Evolutionary conservation across 257 asterid genomes (phyloP).

Genomic region (Verbascum thapsus): DNA sequence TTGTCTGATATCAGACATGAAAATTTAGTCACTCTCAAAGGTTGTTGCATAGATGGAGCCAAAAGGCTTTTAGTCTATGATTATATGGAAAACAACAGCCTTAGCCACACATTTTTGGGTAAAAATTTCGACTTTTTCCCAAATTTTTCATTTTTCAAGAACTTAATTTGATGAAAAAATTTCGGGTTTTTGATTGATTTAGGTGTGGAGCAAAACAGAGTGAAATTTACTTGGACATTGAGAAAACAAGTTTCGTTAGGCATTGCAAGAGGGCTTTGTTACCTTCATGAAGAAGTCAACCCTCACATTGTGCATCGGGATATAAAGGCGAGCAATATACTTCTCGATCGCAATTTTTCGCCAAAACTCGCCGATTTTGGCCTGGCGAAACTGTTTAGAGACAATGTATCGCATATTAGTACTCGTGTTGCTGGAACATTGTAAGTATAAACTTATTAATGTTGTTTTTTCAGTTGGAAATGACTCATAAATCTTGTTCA

Average conservation of each 20-base stretch:
- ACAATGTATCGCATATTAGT: slow-evolving; percentile 60
- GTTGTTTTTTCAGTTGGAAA: not conserved
- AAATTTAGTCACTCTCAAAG: slow-evolving; percentile 63
- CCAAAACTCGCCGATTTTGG: slow-evolving; percentile 87
- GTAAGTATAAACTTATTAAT: slow-evolving; percentile 42
- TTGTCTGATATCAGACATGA: slow-evolving; percentile 63
- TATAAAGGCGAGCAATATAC: slow-evolving; percentile 74
- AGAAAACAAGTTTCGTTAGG: slow-evolving; percentile 58
- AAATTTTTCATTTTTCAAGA: no score
- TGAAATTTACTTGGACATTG: slow-evolving; percentile 53
- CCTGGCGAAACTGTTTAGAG: slow-evolving; percentile 65
- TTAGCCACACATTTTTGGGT: slow-evolving; percentile 61
- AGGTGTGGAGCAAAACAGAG: slow-evolving; percentile 60
- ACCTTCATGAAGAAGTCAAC: slow-evolving; percentile 68
- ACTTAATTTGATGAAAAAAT: not conserved
- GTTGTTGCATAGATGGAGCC: slow-evolving; percentile 70
- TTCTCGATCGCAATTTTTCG: slow-evolving; percentile 55
- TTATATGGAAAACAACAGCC: slow-evolving; percentile 75
- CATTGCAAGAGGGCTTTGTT: slow-evolving; percentile 60
- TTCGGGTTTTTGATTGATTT: slow-evolving; percentile 19
- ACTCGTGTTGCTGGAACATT: slow-evolving; percentile 89
- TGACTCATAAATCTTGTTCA: not conserved
- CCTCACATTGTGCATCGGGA: slow-evolving; percentile 80
- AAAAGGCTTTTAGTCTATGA: slow-evolving; percentile 65
- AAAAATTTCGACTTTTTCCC: not conserved